Evolutionary conservation across 2,329 filamentous ascomycete species (phyloP).

Genomic region (Celoporthe dispersa): DNA sequence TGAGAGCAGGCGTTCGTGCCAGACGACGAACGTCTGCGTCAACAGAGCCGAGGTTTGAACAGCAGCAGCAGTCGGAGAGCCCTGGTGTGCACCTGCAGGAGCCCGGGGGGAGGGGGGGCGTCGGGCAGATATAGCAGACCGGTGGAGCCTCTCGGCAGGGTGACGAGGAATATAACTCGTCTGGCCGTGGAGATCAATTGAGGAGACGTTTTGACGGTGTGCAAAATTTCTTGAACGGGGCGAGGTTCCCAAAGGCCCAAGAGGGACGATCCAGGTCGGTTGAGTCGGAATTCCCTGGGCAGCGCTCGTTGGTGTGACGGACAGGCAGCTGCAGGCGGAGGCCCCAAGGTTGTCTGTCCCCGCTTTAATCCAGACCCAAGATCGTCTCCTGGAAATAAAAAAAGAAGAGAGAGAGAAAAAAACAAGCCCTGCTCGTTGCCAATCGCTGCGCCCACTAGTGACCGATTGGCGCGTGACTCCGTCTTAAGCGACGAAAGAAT

Average conservation of each 20-base stretch:
- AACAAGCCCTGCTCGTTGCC: slow-evolving; percentile 12
- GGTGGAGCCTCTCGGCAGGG: slow-evolving; percentile 20
- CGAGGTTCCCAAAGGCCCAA: neutral
- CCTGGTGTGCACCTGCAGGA: too few relatives aligned
- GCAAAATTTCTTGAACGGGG: neutral
- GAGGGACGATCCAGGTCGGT: slow-evolving; percentile 9
- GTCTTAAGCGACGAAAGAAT: neutral
- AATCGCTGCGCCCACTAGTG: slow-evolving; percentile 26
- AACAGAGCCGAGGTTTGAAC: slow-evolving; percentile 7
- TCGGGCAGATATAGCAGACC: slow-evolving; percentile 20
- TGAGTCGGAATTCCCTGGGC: slow-evolving; percentile 13
- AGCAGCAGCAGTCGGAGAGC: neutral
- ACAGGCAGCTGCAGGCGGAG: slow-evolving; percentile 17
- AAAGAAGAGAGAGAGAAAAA: neutral
- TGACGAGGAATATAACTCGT: slow-evolving; percentile 6
- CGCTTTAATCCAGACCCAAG: slow-evolving; percentile 23
- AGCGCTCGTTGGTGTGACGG: slow-evolving; percentile 25
- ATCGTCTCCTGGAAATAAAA: slow-evolving; percentile 17
- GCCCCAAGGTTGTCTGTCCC: slow-evolving; percentile 25
- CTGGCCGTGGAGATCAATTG: slow-evolving; percentile 19
- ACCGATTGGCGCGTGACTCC: slow-evolving; percentile 27
- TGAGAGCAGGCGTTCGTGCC: slow-evolving; percentile 21
- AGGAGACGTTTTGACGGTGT: slow-evolving; percentile 10
- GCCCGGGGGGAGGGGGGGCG: slow-evolving; percentile 4
- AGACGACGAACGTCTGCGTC: slow-evolving; percentile 22